Percentiles rank a stretch among this genome's conserved stretches.
phyloP scores from a whole-genome alignment of 495 filamentous ascomycete species.

The Trichoderma reesei region DNA sequence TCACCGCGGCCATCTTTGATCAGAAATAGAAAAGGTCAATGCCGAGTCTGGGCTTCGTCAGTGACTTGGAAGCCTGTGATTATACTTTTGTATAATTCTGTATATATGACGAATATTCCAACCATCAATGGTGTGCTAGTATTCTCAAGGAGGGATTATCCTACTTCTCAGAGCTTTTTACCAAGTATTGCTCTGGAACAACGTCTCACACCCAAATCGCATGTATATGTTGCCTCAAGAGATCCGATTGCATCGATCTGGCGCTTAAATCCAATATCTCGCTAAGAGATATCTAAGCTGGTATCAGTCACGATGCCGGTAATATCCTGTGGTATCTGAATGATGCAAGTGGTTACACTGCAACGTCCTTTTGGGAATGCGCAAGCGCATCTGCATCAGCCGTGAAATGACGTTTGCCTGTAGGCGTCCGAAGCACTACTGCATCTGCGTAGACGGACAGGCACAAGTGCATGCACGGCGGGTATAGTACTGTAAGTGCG shows the following conservation, averaged over 20 bases:
- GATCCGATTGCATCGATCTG: neutral
- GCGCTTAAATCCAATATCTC: neutral
- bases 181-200: neutral
- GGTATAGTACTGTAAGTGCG: neutral
- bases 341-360: neutral
- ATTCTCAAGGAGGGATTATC: neutral
- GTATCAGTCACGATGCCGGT: neutral
- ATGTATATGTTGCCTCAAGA: too few species aligned
- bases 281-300: neutral
- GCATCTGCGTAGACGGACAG: neutral
- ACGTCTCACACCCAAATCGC: neutral
- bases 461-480: neutral
- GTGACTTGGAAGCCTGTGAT: too few species aligned
- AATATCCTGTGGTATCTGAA: too few species aligned
- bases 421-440: too few species aligned
- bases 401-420: neutral
- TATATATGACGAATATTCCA: neutral
- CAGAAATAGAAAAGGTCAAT: constrained; percentile 25
- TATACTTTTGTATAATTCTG: too few species aligned
- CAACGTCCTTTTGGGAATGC: neutral
- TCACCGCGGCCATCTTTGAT: constrained; percentile 54
- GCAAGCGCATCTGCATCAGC: neutral
- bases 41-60: too few species aligned
- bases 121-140: too few species aligned
- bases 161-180: too few species aligned